These are phyloP conservation scores for Auriscalpium vulgare DNA, from an alignment of 768 basidiomycete species.

Conservation along the genomic window DNA sequence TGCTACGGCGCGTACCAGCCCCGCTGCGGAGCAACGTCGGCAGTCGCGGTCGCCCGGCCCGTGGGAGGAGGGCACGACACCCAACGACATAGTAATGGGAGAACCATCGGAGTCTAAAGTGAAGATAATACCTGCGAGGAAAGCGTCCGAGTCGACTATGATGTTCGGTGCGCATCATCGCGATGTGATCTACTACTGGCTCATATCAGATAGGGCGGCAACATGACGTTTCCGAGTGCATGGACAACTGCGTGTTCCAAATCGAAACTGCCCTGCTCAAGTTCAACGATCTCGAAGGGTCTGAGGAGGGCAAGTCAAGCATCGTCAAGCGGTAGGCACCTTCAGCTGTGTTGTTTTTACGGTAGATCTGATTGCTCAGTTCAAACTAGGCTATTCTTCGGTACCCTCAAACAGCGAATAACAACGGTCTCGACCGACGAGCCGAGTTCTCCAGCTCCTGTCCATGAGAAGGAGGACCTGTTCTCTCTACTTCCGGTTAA, in stretches of 20 bases:
- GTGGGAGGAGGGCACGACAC: conserved; percentile 22
- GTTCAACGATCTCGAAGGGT: conserved; percentile 45
- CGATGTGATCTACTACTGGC: too few relatives aligned
- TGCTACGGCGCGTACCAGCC: conserved; percentile 26
- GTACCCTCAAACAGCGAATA: conserved; percentile 66
- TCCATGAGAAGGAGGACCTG: conserved; percentile 83
- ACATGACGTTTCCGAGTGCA: conserved; percentile 97
- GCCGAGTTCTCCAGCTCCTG: conserved; percentile 30
- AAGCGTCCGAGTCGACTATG: conserved; percentile 69
- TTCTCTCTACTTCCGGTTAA: conserved; percentile 95
- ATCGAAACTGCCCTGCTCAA: conserved; percentile 87
- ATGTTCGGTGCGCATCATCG: conserved; percentile 60
- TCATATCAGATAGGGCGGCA: conserved; percentile 59
- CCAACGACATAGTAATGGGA: conserved; percentile 18
- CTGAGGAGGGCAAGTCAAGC: conserved; percentile 54
- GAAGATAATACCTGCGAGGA: conserved; percentile 39
- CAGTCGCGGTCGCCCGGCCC: not conserved
- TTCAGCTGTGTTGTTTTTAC: too few relatives aligned
- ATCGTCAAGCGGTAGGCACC: conserved; percentile 74
- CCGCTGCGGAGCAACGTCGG: not conserved
- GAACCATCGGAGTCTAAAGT: conserved; percentile 31
- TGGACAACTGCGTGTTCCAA: conserved; percentile 99
- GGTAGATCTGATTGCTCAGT: too few relatives aligned
- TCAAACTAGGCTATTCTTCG: conserved; percentile 67
- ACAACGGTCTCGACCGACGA: conserved; percentile 28